These are phyloP conservation scores for Ampelocalamus luodianensis DNA, from an alignment of 176 grass and related monocot species.

Conservation along the genomic window DNA sequence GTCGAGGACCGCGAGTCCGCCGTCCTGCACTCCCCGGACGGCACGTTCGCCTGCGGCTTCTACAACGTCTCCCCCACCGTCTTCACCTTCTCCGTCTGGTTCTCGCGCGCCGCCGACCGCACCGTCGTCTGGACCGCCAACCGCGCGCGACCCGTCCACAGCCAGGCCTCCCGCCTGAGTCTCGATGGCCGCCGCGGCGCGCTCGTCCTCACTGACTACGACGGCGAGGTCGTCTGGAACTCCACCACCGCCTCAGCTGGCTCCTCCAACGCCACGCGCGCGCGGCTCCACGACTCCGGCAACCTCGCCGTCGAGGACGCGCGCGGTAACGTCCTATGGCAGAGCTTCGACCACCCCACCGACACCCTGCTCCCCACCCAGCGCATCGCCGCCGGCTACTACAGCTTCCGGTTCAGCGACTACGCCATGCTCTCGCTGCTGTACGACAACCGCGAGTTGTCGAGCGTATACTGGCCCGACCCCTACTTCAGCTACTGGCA, in stretches of 20 bases:
- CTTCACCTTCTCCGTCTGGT: not conserved
- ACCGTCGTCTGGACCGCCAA: not conserved
- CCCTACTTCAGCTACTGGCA: slow-evolving; percentile 37
- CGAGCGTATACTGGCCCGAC: slow-evolving; percentile 72
- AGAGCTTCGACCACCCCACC: slow-evolving; percentile 63
- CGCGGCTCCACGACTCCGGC: slow-evolving; percentile 34
- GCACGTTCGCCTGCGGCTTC: slow-evolving; percentile 38
- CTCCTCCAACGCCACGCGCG: not conserved
- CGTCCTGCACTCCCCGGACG: slow-evolving; percentile 47
- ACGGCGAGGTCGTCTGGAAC: slow-evolving; percentile 51
- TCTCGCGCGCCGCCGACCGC: not conserved
- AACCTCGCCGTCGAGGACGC: slow-evolving; percentile 48
- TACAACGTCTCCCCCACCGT: not conserved
- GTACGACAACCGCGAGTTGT: slow-evolving; percentile 57
- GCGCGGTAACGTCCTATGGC: slow-evolving; percentile 31
- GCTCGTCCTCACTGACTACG: slow-evolving; percentile 39
- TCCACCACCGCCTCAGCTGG: slow-evolving; percentile 20
- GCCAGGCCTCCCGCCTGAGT: not conserved
- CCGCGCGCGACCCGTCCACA: not conserved
- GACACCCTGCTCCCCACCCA: slow-evolving; percentile 65
- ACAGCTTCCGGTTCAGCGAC: slow-evolving; percentile 60
- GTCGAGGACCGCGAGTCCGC: slow-evolving; percentile 48
- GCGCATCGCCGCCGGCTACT: slow-evolving; percentile 51
- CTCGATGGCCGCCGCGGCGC: not conserved
- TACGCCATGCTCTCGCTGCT: slow-evolving; percentile 65